phyloP scores from a whole-genome alignment of 441 rosid species.

The Sinapis alba region DNA sequence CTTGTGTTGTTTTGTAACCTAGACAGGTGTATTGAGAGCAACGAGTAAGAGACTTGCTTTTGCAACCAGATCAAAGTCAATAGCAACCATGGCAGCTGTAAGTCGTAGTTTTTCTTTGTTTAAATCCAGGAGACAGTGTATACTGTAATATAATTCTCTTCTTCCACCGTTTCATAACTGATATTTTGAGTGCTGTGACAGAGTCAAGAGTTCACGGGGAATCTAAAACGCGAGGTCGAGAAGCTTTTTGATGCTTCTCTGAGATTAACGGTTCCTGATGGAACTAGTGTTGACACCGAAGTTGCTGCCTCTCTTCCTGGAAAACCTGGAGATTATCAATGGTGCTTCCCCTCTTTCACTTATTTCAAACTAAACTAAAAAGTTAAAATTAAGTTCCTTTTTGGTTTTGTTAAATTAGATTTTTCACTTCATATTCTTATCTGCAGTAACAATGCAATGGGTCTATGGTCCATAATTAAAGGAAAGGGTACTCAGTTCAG shows the following conservation, averaged over 20 bases:
- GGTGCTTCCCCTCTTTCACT: conserved; percentile 46
- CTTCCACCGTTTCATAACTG: not conserved
- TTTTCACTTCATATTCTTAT: not conserved
- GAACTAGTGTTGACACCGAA: conserved; percentile 61
- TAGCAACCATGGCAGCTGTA: conserved; percentile 72
- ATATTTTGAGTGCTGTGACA: conserved; percentile 34
- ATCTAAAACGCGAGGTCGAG: conserved; percentile 56
- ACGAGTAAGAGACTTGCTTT: conserved; percentile 51
- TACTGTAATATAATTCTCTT: not conserved
- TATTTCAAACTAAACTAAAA: not conserved
- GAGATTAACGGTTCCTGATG: conserved; percentile 56
- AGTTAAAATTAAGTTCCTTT: not conserved
- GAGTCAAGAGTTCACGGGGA: conserved; percentile 62
- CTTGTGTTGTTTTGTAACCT: conserved; percentile 44
- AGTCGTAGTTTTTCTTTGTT: conserved; percentile 33
- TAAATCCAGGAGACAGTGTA: not conserved
- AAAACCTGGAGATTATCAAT: conserved; percentile 89
- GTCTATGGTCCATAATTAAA: conserved; percentile 70
- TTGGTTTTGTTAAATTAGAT: conserved; percentile 9
- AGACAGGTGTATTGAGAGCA: conserved; percentile 69
- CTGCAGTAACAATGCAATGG: conserved; percentile 91
- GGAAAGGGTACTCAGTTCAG: conserved; percentile 60
- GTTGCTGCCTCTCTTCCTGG: conserved; percentile 61
- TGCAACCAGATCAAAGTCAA: conserved; percentile 40
- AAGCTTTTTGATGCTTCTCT: conserved; percentile 69